Evolutionary conservation across 371 early-diverging fungal genomes (phyloP), one percentile per base, ranked within the genome.

Genomic region (Mortierella sp.): DNA sequence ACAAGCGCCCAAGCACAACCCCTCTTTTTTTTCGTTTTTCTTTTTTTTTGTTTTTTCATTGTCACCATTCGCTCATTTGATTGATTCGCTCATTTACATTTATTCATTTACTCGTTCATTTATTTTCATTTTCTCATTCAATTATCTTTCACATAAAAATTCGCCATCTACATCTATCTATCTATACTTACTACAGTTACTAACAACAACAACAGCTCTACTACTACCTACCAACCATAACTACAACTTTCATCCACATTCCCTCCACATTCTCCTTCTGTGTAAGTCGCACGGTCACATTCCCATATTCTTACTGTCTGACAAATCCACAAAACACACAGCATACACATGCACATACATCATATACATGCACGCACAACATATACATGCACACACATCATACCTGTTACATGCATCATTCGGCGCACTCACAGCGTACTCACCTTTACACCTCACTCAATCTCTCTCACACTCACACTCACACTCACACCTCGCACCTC

Each of bases 281-380:
- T 38, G 59, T 59, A 59, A 59, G 59, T 59, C 59, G 40, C 59
- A 40, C 38, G 59, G 40, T 38, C 16, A 13, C 10, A 48, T 48
- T 15, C 19, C 19, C 19, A 19, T 19, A 48, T 19, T 48, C 48
- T 19, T 19, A 24, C 13, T 24, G 7, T 53, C 55, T 53, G 55
- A 53, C 55, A 55, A 55, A 55, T 55, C 55, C 55, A 55, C 21
- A 7, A 28, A 55, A 28, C 55, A 55, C 55, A 55, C 21, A 7
- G 13, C 28, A 28, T 28, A 55, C 55, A 36, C 16, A 38, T 10
- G n/a, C 59, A 59, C 59, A 65, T 45, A 28, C 28, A 28, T 1
- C 28, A 32, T 24, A 19, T 22, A 47, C 68, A 68, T 16, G 10
- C 60, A 19, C 58, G 47, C 45, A 62, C 67, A 48, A 11, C 16